Evolutionary conservation across 805 yeast species (phyloP).

Genomic region (Saccharomycopsis malanga): DNA sequence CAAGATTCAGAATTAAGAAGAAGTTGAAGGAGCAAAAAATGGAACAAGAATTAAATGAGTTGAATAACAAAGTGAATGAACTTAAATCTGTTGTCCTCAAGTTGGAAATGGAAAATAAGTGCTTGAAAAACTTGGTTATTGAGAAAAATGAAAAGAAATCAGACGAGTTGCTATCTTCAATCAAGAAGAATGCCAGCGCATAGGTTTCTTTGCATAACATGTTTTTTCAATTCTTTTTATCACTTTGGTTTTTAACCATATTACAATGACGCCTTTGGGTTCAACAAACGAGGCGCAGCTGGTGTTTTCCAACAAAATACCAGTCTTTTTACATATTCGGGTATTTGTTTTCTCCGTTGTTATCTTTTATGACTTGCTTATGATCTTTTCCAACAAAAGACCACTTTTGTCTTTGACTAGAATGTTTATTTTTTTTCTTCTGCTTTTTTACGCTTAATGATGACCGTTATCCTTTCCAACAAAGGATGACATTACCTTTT

Average conservation of each 20-base stretch:
- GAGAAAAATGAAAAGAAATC: slow-evolving; percentile 43
- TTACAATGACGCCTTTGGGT: not conserved
- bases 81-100: slow-evolving; percentile 43
- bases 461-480: not conserved
- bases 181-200: slow-evolving; percentile 29
- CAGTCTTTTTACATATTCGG: not conserved
- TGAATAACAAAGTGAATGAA: slow-evolving; percentile 38
- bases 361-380: not conserved
- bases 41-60: slow-evolving; percentile 39
- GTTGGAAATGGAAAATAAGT: slow-evolving; percentile 55
- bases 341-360: not conserved
- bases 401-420: too few relatives aligned
- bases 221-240: not conserved
- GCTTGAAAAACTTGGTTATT: slow-evolving; percentile 46
- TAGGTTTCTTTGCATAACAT: not conserved
- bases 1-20: slow-evolving; percentile 57
- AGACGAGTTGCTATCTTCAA: slow-evolving; percentile 31
- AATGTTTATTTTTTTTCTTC: not conserved
- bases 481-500: not conserved
- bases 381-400: slow-evolving; percentile 12
- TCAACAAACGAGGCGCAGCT: not conserved
- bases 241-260: not conserved
- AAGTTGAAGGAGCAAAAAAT: slow-evolving; percentile 52
- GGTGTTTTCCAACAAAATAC: not conserved
- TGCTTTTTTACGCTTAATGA: not conserved